Base-by-base conservation (phyloP, 306 rosid genomes). In the Prosopis cineraria region DNA sequence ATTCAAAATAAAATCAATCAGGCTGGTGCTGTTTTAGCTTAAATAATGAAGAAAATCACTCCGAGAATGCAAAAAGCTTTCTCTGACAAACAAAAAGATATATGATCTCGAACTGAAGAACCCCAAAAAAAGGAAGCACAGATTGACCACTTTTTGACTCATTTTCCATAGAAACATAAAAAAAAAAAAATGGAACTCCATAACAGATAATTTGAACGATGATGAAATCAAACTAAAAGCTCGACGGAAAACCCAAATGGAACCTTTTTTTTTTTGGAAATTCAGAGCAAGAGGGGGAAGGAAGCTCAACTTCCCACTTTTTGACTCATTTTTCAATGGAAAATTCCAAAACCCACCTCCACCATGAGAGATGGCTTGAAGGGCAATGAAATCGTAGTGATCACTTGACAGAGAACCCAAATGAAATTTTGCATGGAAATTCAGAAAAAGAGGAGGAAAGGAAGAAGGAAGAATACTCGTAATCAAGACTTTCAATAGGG, bases 401-500 rank as follows among this genome's bases (percentile, higher is more conserved):
- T 19, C 27, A n/a, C 11, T 9, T 52, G 27, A 20, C 59, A 52
- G 29, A 45, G 17, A 52, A 52, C 27, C 24, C 13, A 20, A 20
- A 20, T 52, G 1, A 20, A 20, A 7, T 8, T 52, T n/a, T 52
- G 11, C 59, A 19, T 52, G 12, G 29, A n/a, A 52, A 52, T 22
- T 52, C 59, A 52, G 13, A 22, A 5, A 4, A 25, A 58, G 33
- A 17, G n/a, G 3, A 19, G 13, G 14, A 16, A 10, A 2, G 12
- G 30, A 1, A 27, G n/a, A 48, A 71, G 17, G 0, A 19, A 11
- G 4, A 16, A 6, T 72, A 58, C 97, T 93, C 98, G 72, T 93
- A 93, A 31, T 93, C 98, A 20, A 93, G 96, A 69, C 98, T 93
- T 76, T 93, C 98, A 70, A 93, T 85, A 2, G 94, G 82, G 78